A percentile compares a stretch with the other conserved stretches of the same genome.
Conservation (phyloP, 768 basidiomycete genomes). For the Pleurotus pulmonarius region DNA sequence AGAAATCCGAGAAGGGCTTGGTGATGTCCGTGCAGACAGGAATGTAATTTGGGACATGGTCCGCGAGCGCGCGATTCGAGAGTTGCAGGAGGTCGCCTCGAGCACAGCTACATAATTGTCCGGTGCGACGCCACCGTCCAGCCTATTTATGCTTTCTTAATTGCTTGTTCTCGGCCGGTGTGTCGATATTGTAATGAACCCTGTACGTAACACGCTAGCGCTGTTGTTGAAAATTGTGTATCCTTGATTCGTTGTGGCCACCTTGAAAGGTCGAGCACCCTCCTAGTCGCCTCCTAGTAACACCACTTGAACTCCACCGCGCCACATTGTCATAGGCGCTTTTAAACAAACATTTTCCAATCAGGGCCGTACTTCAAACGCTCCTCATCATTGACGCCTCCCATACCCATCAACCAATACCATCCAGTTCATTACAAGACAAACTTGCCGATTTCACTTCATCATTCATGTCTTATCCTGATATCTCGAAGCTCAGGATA, state of each 20-base stretch:
- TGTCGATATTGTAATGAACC: no score
- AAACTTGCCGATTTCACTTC: background rate
- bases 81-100: slow-evolving; percentile 65
- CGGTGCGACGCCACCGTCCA: no score
- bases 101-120: slow-evolving; percentile 19
- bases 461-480: slow-evolving; percentile 37
- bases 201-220: no score
- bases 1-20: slow-evolving; percentile 79
- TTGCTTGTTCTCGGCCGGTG: no score
- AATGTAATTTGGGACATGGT: slow-evolving; percentile 75
- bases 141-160: no score
- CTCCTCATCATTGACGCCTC: background rate
- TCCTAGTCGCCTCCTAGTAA: background rate
- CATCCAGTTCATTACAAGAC: background rate
- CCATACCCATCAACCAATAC: no score
- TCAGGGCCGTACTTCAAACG: background rate
- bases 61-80: slow-evolving; percentile 68
- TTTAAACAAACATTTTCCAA: background rate
- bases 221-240: no score
- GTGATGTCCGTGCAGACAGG: slow-evolving; percentile 69
- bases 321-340: background rate
- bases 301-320: background rate
- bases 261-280: no score
- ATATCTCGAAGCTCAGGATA: slow-evolving; percentile 42
- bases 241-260: no score